Conservation (phyloP, 164 flowering plant species). For the Magnolia kwangsiensis region DNA sequence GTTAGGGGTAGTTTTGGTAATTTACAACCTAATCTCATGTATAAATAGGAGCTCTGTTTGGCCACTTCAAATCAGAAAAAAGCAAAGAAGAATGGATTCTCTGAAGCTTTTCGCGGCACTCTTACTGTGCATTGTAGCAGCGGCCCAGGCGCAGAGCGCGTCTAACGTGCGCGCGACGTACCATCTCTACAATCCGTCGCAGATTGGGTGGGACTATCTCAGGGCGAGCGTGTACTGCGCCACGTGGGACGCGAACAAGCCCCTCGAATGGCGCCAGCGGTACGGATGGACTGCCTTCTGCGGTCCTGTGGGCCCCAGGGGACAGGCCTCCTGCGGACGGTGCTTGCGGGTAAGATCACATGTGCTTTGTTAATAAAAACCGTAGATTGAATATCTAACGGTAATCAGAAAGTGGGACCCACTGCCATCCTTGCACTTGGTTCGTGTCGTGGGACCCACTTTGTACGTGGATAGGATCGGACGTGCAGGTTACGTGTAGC, state of each 20-base stretch:
- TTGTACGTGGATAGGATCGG: too few species aligned
- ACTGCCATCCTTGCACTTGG: too few species aligned
- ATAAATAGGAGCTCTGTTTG: too few species aligned
- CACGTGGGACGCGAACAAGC: constrained; percentile 46
- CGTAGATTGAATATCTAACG: too few species aligned
- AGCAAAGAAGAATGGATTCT: background rate
- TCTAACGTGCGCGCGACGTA: constrained; percentile 44
- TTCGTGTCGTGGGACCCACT: too few species aligned
- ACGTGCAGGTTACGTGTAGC: too few species aligned
- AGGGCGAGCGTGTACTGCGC: constrained; percentile 40
- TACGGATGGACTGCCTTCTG: constrained; percentile 55
- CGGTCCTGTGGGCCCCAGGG: constrained; percentile 37
- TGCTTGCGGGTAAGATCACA: constrained; percentile 36
- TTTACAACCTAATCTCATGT: too few species aligned
- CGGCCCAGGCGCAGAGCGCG: constrained; percentile 27
- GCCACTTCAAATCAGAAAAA: too few species aligned
- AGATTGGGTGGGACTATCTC: constrained; percentile 38
- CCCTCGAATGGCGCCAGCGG: constrained; percentile 36
- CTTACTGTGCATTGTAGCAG: background rate
- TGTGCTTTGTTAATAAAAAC: too few species aligned
- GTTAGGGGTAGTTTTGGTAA: too few species aligned
- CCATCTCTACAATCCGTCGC: constrained; percentile 38
- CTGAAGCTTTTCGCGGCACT: background rate
- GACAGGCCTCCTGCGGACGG: constrained; percentile 37
- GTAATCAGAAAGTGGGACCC: too few species aligned